Conservation (phyloP, 2,329 filamentous ascomycete species). For the Venturia effusa region DNA sequence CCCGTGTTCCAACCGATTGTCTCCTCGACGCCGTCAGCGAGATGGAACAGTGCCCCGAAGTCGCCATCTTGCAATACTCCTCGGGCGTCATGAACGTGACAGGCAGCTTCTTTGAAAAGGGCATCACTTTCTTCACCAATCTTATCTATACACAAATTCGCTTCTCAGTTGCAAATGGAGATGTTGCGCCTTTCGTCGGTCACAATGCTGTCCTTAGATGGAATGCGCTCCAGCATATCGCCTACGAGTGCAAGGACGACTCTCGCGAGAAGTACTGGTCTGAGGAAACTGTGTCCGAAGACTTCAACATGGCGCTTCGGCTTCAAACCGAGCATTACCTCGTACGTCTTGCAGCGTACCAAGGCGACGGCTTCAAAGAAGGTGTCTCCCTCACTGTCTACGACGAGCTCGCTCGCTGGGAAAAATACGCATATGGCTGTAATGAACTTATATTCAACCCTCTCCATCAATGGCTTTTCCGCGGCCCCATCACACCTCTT, state of each 20-base stretch:
- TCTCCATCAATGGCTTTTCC: conserved; percentile 59
- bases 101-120: conserved; percentile 48
- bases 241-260: conserved; percentile 46
- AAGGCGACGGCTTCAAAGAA: conserved; percentile 69
- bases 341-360: conserved; percentile 62
- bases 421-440: conserved; percentile 79
- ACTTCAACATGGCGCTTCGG: conserved; percentile 73
- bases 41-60: conserved; percentile 69
- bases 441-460: conserved; percentile 76
- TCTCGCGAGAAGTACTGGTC: conserved; percentile 70
- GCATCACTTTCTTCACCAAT: conserved; percentile 40
- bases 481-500: conserved; percentile 67
- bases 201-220: conserved; percentile 69
- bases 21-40: conserved; percentile 70
- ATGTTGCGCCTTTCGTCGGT: conserved; percentile 71
- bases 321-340: conserved; percentile 63
- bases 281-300: conserved; percentile 68
- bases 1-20: conserved; percentile 66
- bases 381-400: conserved; percentile 77
- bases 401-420: conserved; percentile 75
- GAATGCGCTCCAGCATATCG: conserved; percentile 64
- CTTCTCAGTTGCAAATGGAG: conserved; percentile 66
- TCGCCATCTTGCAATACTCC: conserved; percentile 68
- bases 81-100: conserved; percentile 73
- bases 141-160: conserved; percentile 67